Percentiles rank a stretch among this genome's conserved stretches.
These are phyloP conservation scores for Carex sylvatica DNA, from an alignment of 202 grass and related monocot species.

Conservation along the genomic window DNA sequence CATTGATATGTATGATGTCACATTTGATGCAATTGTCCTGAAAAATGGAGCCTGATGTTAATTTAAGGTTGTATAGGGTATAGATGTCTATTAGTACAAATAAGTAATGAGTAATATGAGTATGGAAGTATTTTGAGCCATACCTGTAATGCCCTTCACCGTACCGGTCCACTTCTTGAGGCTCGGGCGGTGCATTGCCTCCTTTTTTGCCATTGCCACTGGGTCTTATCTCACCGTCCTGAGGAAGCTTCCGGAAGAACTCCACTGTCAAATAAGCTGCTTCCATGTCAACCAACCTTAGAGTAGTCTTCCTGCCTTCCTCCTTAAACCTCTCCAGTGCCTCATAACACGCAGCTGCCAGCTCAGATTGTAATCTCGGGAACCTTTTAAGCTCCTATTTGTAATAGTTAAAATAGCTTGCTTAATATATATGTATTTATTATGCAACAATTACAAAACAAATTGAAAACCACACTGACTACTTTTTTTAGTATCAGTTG, in stretches of 20 bases:
- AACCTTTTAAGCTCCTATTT: slow-evolving; percentile 62
- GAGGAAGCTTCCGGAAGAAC: slow-evolving; percentile 64
- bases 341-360: slow-evolving; percentile 50
- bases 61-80: not conserved
- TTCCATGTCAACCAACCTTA: slow-evolving; percentile 75
- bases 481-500: not conserved
- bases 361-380: slow-evolving; percentile 53
- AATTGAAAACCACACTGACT: not conserved
- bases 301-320: slow-evolving; percentile 49
- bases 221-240: slow-evolving; percentile 37
- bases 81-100: not conserved
- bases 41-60: not conserved
- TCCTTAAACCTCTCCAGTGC: slow-evolving; percentile 54
- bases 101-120: not conserved
- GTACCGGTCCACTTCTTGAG: slow-evolving; percentile 38
- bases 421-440: not conserved
- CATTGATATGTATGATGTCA: slow-evolving; percentile 53
- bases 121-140: not conserved
- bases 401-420: not conserved
- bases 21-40: slow-evolving; percentile 64
- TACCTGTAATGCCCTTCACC: slow-evolving; percentile 58
- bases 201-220: not conserved
- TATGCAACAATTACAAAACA: not conserved
- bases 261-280: slow-evolving; percentile 63
- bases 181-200: slow-evolving; percentile 11